Percentiles rank a stretch among this genome's conserved stretches.
These are phyloP conservation scores for Handroanthus guayacan DNA, from an alignment of 257 asterid genomes.

Conservation along the genomic window DNA sequence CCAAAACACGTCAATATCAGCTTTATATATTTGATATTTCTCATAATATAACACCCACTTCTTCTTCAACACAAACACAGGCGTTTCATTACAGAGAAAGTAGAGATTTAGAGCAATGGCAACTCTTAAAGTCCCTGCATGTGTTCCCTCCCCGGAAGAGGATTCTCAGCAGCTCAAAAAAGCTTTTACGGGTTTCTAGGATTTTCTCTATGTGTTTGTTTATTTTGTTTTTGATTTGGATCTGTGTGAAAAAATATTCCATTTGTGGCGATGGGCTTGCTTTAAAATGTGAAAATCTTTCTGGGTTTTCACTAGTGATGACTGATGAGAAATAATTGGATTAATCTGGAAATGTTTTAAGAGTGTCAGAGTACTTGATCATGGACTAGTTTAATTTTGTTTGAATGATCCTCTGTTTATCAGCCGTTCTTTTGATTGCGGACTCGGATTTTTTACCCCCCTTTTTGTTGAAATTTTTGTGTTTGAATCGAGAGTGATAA, in stretches of 20 bases:
- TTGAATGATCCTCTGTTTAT: not conserved
- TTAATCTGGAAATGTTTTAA: not conserved
- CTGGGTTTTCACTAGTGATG: not conserved
- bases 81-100: not conserved
- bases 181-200: conserved; percentile 68
- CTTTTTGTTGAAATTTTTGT: not conserved
- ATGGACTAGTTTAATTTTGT: not conserved
- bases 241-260: not conserved
- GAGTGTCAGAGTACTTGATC: not conserved
- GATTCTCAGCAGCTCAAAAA: conserved; percentile 77
- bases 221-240: conserved; percentile 17
- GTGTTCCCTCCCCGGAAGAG: conserved; percentile 72
- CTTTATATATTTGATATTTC: not conserved
- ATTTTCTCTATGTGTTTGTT: not conserved
- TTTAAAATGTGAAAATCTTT: not conserved
- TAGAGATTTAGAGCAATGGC: conserved; percentile 53
- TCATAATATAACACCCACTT: not conserved
- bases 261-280: no score
- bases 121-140: conserved; percentile 68
- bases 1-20: conserved; percentile 19
- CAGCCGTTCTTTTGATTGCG: not conserved
- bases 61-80: conserved; percentile 25
- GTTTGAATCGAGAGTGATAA: not conserved
- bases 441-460: not conserved
- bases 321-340: not conserved